Evolutionary conservation across 495 filamentous ascomycete genomes (phyloP), one percentile per base, ranked within the genome.

Genomic region (Lasiosphaeriaceae sp.): DNA sequence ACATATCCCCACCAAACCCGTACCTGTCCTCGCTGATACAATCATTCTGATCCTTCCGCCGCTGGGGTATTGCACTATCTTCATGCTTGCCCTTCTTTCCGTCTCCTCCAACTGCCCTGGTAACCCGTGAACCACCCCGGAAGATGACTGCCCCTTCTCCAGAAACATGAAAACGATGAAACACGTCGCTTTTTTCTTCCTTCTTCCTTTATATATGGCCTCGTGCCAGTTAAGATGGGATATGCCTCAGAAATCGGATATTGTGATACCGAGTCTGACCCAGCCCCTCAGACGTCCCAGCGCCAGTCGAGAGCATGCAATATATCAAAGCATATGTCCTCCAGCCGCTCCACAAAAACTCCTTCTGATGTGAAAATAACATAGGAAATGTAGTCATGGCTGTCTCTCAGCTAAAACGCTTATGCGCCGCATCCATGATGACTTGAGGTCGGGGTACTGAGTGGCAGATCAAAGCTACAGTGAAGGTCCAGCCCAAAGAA

Each of bases 211-310:
- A 60, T 60, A 55, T 62, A 62, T 24, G 11, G 22, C 51, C 39
- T 57, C 62, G 51, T 48, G 57, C 62, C 62, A 39, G 43, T 45
- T 58, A 48, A 23, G 43, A 58, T 19, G 53, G 52, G 39, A 12
- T 29, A 29, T 12, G 31, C 55, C 47, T 61, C 58, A 47, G 52
- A 60, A 61, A 60, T 57, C 61, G 44, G 54, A 52, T 64, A 52
- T 64, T 57, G 47, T 63, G 17, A 21, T 29, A 26, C 16, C 44
- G 52, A 16, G 26, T 31, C 26, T 9, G 26, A 9, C 26, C 26
- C 26, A 9, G 26, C 4, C 26, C 37, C 37, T 34, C 41, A 29
- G 44, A 50, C 48, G 49, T 43, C 56, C 49, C 52, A 50, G 56
- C 52, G 49, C 20, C 48, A n/a, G 56, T 58, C 49, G 49, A 53